Evolutionary conservation across 768 basidiomycete genomes (phyloP).

Genomic region (Hysterangium stoloniferum): DNA sequence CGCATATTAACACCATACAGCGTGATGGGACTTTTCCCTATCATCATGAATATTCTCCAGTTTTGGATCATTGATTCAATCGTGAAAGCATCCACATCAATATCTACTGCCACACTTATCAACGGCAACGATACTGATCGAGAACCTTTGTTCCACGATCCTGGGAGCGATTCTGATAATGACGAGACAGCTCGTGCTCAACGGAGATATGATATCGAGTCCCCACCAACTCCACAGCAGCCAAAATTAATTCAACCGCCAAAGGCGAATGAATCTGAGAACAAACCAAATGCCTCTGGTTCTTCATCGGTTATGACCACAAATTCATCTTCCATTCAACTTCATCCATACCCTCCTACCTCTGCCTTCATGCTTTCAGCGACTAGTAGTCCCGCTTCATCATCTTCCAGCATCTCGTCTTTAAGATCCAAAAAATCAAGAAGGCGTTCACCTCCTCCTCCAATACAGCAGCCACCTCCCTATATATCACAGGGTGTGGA

Average conservation of each 20-base stretch:
- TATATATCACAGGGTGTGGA: neutral
- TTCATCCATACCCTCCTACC: conserved; percentile 7
- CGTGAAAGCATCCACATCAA: conserved; percentile 58
- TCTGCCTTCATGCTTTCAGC: neutral
- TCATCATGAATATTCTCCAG: conserved; percentile 81
- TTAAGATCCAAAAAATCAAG: conserved; percentile 22
- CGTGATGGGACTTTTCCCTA: conserved; percentile 88
- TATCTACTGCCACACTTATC: conserved; percentile 29
- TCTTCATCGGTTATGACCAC: neutral
- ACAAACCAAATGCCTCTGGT: neutral
- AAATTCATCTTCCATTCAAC: conserved; percentile 1
- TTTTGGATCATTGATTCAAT: conserved; percentile 96
- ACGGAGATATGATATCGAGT: conserved; percentile 6
- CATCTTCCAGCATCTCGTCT: conserved; percentile 24
- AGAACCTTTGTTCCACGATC: conserved; percentile 55
- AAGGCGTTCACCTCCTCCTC: conserved; percentile 30
- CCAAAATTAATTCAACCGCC: neutral
- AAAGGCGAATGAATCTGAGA: neutral
- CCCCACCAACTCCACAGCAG: conserved; percentile 7
- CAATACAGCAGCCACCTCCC: conserved; percentile 20
- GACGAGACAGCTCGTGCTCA: conserved; percentile 12
- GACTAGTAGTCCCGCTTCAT: conserved; percentile 2
- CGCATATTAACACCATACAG: conserved; percentile 27
- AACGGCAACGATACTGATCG: conserved; percentile 36
- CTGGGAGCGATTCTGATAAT: conserved; percentile 42